Evolutionary conservation across 2,329 filamentous ascomycete species (phyloP), one percentile per base, ranked within the genome.

Genomic region (Laburnicola sp.): DNA sequence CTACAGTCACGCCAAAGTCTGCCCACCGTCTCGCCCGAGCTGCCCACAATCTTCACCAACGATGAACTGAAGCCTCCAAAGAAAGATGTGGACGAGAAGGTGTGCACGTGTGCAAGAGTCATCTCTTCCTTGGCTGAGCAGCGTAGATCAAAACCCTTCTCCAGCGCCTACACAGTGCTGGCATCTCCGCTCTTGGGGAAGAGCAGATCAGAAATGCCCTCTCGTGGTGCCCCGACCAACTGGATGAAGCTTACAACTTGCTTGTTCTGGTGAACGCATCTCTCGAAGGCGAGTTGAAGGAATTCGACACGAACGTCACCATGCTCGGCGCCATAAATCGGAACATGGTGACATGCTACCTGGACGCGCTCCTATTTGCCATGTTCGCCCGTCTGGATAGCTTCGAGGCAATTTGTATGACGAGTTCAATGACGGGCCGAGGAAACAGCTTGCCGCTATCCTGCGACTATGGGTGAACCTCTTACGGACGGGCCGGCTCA

Each of bases 401-500:
- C 57, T 99, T 96, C 70, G 93, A 97, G 72, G 90, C 88, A 42
- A 96, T 97, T 79, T 97, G 30, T 92, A 89, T 70, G 87, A 87
- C 50, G 85, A 86, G 6, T 89, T 90, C 55, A 81, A 85, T 25
- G 88, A 94, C 54, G 85, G 90, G 56, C 78, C 81, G 23, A 83
- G 87, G 56, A 85, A 83, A 61, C 89, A 86, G 60, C 77, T 99
- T 46, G 87, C 87, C n/a, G 85, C 86, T 7, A 74, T 96, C 22
- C 72, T 97, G 43, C 83, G 93, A 46, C 77, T 97, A 41, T 99
- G 93, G 90, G 92, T 97, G 39, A 97, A 97, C 65, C 82, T 97
- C 80, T 74, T 97, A 56, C 83, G 94, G 57, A 86, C 86, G 5
- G 94, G 94, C 30, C 89, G 87, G 65, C 78, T 97, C 37, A 92